Percentiles rank a stretch among this genome's conserved stretches.
Conservation (phyloP, 139 green algal species). For the Klebsormidium nitens region DNA sequence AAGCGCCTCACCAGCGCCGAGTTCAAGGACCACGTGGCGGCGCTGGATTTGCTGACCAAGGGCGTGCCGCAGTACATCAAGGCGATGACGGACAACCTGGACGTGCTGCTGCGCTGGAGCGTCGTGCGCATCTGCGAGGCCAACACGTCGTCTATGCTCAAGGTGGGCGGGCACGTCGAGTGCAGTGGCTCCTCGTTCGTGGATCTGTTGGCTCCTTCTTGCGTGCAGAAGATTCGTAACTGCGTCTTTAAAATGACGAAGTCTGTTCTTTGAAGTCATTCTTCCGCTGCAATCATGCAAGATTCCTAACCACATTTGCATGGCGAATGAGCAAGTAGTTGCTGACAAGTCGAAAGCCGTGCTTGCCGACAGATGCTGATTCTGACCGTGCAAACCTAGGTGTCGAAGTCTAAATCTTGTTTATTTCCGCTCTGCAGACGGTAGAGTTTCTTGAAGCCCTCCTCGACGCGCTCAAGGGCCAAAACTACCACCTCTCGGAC, state of each 20-base stretch:
- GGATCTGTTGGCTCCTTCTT: conserved; percentile 1
- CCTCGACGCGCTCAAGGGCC: conserved; percentile 22
- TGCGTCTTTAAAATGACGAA: no score
- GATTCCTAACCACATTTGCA: no score
- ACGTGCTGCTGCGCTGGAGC: conserved; percentile 77
- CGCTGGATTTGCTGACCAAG: conserved; percentile 24
- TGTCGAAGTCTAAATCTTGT: no score
- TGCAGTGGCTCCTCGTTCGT: no score
- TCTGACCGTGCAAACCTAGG: no score
- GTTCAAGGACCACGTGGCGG: conserved; percentile 44
- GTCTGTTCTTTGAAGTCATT: no score
- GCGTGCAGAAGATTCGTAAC: no score
- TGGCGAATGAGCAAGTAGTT: no score
- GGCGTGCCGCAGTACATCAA: conserved; percentile 7
- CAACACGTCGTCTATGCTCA: conserved; percentile 43
- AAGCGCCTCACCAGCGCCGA: conserved; percentile 39
- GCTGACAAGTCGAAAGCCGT: no score
- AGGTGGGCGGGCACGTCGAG: no score
- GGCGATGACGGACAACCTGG: conserved; percentile 48
- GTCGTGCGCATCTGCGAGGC: conserved; percentile 63
- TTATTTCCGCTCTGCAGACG: conserved; percentile 15
- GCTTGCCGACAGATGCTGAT: no score
- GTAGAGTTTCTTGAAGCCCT: conserved; percentile 36
- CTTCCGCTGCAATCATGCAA: no score
- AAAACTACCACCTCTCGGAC: conserved; percentile 62